A percentile compares a stretch with the other conserved stretches of the same genome.
phyloP scores from a whole-genome alignment of 2,329 filamentous ascomycete species.

The Colletotrichum sp. region DNA sequence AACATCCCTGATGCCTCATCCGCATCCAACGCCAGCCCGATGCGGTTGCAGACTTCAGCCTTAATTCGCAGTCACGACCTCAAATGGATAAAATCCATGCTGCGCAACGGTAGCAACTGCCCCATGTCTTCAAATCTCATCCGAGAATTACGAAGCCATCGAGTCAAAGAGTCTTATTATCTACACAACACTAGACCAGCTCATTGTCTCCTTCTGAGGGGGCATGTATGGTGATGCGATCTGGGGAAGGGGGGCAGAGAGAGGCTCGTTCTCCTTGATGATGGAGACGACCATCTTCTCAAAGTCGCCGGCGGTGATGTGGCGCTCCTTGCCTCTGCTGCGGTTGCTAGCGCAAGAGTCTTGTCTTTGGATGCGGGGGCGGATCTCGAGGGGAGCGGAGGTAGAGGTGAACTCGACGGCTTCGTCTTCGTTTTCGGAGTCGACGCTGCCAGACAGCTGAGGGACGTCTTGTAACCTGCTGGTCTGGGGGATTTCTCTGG shows the following conservation, averaged over 20 bases:
- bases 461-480: conserved; percentile 62
- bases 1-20: no score
- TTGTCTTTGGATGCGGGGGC: conserved; percentile 72
- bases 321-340: conserved; percentile 78
- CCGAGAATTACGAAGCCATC: background rate
- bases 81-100: no score
- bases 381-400: conserved; percentile 60
- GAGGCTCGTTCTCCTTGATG: conserved; percentile 81
- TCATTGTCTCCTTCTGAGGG: conserved; percentile 56
- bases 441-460: conserved; percentile 78
- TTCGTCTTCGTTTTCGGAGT: conserved; percentile 75
- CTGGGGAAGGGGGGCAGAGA: conserved; percentile 59
- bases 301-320: conserved; percentile 90
- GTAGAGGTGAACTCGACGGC: conserved; percentile 61
- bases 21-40: no score
- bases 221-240: conserved; percentile 40
- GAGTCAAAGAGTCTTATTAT: background rate
- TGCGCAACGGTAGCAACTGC: no score
- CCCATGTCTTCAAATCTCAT: background rate
- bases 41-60: no score
- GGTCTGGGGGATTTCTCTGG: conserved; percentile 52
- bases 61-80: no score
- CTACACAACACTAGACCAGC: no score
- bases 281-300: conserved; percentile 95
- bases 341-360: conserved; percentile 75